These are phyloP conservation scores for Zygoascus ofunaensis DNA, from an alignment of 805 yeast species.

Conservation along the genomic window DNA sequence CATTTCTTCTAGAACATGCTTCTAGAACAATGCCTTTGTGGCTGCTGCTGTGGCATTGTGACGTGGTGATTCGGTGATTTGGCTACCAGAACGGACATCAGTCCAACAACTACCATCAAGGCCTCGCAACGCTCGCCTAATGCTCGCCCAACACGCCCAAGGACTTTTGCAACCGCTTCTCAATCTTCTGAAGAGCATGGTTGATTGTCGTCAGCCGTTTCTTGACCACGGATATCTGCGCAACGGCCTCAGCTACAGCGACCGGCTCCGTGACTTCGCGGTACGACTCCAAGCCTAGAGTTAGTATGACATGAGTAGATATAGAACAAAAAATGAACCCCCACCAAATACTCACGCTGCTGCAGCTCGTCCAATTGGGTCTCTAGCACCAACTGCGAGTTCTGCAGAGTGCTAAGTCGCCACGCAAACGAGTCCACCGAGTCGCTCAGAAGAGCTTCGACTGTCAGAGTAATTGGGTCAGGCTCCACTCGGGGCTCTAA, in stretches of 20 bases:
- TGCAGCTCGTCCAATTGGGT: slow-evolving; percentile 15
- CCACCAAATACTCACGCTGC: slow-evolving; percentile 16
- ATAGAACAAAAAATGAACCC: no score
- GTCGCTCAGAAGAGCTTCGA: slow-evolving; percentile 12
- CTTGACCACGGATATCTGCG: background rate
- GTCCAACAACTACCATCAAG: no score
- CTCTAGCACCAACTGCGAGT: slow-evolving; percentile 18
- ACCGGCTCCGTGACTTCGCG: background rate
- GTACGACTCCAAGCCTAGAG: background rate
- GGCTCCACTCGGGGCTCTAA: no score
- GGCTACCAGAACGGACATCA: no score
- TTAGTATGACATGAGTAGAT: no score
- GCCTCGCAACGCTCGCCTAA: no score
- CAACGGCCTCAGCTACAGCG: background rate
- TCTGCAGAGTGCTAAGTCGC: slow-evolving; percentile 17
- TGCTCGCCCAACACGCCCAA: background rate
- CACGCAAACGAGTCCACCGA: slow-evolving; percentile 17
- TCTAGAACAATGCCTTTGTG: no score
- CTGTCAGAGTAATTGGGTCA: slow-evolving; percentile 10
- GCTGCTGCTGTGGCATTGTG: no score
- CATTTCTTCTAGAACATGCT: no score
- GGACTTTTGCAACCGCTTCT: background rate
- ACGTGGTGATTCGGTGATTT: no score
- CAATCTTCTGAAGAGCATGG: background rate
- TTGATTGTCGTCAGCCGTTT: background rate